Evolutionary conservation across 345 rosid species (phyloP), one percentile per base, ranked within the genome.

Genomic region (Carallia pectinifolia): DNA sequence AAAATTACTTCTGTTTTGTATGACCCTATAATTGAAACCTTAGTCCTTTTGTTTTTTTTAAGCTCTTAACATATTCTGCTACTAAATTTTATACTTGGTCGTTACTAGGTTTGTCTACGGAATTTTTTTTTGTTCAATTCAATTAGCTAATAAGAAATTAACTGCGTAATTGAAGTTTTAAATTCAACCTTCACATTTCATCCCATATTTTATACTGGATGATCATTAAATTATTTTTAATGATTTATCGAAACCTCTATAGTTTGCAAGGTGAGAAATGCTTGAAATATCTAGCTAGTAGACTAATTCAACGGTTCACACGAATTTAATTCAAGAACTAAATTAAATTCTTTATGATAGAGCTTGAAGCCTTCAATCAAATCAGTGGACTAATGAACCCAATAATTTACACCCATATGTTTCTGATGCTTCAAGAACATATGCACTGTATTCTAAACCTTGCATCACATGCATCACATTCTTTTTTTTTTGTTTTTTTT

Each of bases 401-500:
- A 50, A 50, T 65, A 58, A 65, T 40, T 29, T 27, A 53, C 5
- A 53, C 55, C 70, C 36, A 34, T 23, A 23, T 6, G 18, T 33
- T 29, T 38, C 16, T 2, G n/a, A 17, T 3, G 5, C 7, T 53
- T 7, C 13, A 64, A 8, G n/a, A 52, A 53, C 7, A 47, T 12
- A 12, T 12, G 50, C 50, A 44, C 50, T 10, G 17, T 44, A 44
- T 13, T 2, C 12, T 44, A 12, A 52, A 52, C 9, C 44, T 19
- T 62, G 5, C 58, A 58, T 69, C 65, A 59, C 71, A 56, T 56
- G 62, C 73, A 69, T 60, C 48, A 60, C 67, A 53, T 53, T 62
- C 67, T 59, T 10, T 23, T 23, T 23, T 23, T 23, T 23, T 23
- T 23, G 23, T 23, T 23, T 23, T 23, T 23, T 23, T 23, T 23